Evolutionary conservation across 805 yeast species (phyloP).

Genomic region (Candida vaughaniae): DNA sequence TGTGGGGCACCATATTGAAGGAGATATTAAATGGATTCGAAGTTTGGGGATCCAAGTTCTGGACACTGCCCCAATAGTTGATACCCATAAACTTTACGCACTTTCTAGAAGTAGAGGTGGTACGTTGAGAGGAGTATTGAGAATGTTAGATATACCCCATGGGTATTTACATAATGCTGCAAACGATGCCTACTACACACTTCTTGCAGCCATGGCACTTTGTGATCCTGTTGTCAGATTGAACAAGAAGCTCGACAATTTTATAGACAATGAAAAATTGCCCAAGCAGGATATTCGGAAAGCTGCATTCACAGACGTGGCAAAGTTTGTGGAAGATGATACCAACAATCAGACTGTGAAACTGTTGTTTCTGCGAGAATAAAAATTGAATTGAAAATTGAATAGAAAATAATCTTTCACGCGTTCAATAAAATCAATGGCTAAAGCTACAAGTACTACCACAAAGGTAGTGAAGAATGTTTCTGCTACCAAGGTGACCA

Average conservation of each 20-base stretch:
- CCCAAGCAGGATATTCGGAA: neutral
- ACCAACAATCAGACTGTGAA: too few relatives aligned
- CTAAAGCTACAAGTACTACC: neutral
- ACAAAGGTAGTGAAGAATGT: conserved; percentile 8
- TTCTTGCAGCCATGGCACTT: conserved; percentile 48
- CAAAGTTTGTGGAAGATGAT: neutral
- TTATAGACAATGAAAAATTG: conserved; percentile 9
- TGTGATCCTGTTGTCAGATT: conserved; percentile 47
- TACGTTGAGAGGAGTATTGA: conserved; percentile 46
- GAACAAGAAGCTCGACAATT: conserved; percentile 17
- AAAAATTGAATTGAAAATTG: too few relatives aligned
- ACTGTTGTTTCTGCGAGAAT: too few relatives aligned
- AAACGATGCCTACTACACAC: conserved; percentile 66
- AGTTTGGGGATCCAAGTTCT: conserved; percentile 50
- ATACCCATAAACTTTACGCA: conserved; percentile 49
- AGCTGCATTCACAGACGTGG: conserved; percentile 11
- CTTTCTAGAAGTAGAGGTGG: conserved; percentile 41
- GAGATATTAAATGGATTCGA: conserved; percentile 54
- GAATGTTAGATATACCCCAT: conserved; percentile 52
- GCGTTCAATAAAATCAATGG: conserved; percentile 1
- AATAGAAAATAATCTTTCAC: too few relatives aligned
- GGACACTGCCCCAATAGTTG: conserved; percentile 28
- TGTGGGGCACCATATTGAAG: conserved; percentile 60
- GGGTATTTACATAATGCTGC: conserved; percentile 68
- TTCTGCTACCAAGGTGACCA: neutral